Percentiles rank a stretch among this genome's conserved stretches.
These are phyloP conservation scores for Proliferodiscus dingleyae DNA, from an alignment of 2,329 filamentous ascomycete genomes.

Conservation along the genomic window DNA sequence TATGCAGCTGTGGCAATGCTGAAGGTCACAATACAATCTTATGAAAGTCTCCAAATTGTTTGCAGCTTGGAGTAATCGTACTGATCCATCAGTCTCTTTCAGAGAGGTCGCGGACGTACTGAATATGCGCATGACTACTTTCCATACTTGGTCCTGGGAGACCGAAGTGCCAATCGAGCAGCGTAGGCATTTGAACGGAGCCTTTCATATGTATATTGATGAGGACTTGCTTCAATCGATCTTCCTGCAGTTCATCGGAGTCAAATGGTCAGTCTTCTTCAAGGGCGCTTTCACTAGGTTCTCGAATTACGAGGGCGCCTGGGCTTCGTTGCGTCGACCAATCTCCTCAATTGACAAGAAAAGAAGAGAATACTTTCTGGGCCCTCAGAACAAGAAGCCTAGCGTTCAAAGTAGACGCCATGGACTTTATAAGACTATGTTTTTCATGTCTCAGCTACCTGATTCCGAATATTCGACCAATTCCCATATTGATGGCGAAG, in stretches of 20 bases:
- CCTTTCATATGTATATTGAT: slow-evolving; percentile 57
- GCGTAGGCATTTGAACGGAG: slow-evolving; percentile 51
- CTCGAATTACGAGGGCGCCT: slow-evolving; percentile 21
- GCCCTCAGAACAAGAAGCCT: slow-evolving; percentile 12
- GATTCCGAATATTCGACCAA: slow-evolving; percentile 14
- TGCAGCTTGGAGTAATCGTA: background rate
- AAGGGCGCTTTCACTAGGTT: slow-evolving; percentile 36
- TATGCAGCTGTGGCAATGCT: too few species aligned
- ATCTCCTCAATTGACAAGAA: slow-evolving; percentile 16
- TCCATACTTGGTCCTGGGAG: slow-evolving; percentile 50
- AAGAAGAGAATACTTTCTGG: slow-evolving; percentile 26
- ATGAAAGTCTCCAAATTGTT: too few species aligned
- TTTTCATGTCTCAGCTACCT: slow-evolving; percentile 29
- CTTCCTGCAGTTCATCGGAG: slow-evolving; percentile 49
- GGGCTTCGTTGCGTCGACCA: slow-evolving; percentile 17
- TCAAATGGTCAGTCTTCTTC: slow-evolving; percentile 46
- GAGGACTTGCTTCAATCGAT: slow-evolving; percentile 53
- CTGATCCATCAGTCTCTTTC: background rate
- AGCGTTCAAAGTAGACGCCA: slow-evolving; percentile 24
- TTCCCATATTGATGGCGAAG: slow-evolving; percentile 18
- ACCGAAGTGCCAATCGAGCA: slow-evolving; percentile 43
- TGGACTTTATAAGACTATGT: slow-evolving; percentile 23
- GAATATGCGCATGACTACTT: slow-evolving; percentile 48
- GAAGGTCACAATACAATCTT: too few species aligned
- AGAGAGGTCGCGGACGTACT: slow-evolving; percentile 52